A percentile compares a stretch with the other conserved stretches of the same genome.
phyloP scores from a whole-genome alignment of 2,329 filamentous ascomycete genomes.

The Fulvia fulva region DNA sequence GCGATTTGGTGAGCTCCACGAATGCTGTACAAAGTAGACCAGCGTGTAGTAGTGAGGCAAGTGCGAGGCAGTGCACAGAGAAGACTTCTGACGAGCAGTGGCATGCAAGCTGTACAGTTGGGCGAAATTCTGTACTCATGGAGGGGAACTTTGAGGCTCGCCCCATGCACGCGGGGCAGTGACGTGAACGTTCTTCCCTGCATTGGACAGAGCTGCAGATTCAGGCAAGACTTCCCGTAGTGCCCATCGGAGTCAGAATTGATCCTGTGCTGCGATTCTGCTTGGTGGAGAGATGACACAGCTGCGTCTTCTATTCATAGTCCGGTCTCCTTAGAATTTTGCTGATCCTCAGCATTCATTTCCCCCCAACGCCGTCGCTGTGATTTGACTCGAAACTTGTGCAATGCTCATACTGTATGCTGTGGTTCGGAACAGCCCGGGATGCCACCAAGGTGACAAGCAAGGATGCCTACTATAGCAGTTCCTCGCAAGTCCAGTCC shows the following conservation, averaged over 20 bases:
- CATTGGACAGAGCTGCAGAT: background rate
- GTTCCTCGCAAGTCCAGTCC: constrained; percentile 98
- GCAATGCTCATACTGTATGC: background rate
- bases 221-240: constrained; percentile 5
- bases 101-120: constrained; percentile 9
- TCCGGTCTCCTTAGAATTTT: background rate
- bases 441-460: background rate
- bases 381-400: constrained; percentile 1
- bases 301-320: background rate
- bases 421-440: background rate
- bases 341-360: constrained; percentile 1
- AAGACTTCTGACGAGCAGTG: constrained; percentile 3
- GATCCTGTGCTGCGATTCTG: background rate
- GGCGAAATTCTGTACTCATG: constrained; percentile 11
- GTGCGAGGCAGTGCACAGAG: background rate
- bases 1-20: background rate
- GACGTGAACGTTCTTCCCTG: background rate
- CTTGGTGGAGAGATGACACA: background rate
- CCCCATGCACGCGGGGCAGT: constrained; percentile 1
- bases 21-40: background rate
- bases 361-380: constrained; percentile 20
- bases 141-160: background rate
- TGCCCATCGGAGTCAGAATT: background rate
- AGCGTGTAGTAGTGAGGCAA: background rate
- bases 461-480: constrained; percentile 51